A percentile compares a stretch with the other conserved stretches of the same genome.
Conservation (phyloP, 176 grass and related monocot species). For the Juncus inflexus region DNA sequence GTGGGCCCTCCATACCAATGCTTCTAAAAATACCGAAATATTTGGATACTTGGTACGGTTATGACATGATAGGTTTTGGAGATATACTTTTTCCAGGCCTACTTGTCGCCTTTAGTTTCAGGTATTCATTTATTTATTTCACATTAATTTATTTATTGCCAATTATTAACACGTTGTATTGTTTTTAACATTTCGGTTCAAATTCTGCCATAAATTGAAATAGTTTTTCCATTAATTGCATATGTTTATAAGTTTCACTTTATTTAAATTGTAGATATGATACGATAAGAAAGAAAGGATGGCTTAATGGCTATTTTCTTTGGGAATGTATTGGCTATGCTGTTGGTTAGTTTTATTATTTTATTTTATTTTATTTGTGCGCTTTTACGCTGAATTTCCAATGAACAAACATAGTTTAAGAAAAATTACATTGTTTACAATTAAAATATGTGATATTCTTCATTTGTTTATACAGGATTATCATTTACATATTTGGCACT, state of each 20-base stretch:
- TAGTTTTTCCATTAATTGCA: background rate
- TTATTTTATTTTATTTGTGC: background rate
- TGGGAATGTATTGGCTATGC: slow-evolving; percentile 66
- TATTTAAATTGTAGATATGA: slow-evolving; percentile 51
- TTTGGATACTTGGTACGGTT: slow-evolving; percentile 82
- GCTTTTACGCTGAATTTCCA: slow-evolving; percentile 1
- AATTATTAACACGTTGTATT: no score
- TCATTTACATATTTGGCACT: slow-evolving; percentile 71
- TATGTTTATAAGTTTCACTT: slow-evolving; percentile 14
- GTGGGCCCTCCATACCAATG: slow-evolving; percentile 87
- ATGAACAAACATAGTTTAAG: slow-evolving; percentile 4
- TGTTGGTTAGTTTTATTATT: slow-evolving; percentile 40
- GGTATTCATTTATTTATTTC: slow-evolving; percentile 32
- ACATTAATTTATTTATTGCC: background rate
- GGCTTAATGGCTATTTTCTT: slow-evolving; percentile 61
- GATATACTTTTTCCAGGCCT: slow-evolving; percentile 94
- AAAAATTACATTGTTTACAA: background rate
- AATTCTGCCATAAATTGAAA: background rate
- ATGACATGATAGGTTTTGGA: slow-evolving; percentile 96
- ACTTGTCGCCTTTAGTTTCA: slow-evolving; percentile 93
- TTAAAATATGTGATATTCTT: background rate
- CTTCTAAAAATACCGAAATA: slow-evolving; percentile 87
- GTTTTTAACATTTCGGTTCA: no score
- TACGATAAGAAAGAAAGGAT: slow-evolving; percentile 46
- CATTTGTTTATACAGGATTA: slow-evolving; percentile 48